Evolutionary conservation across 1,139 yeast species (phyloP), one percentile per base, ranked within the genome.

Genomic region (Magnusiomyces clavatus): DNA sequence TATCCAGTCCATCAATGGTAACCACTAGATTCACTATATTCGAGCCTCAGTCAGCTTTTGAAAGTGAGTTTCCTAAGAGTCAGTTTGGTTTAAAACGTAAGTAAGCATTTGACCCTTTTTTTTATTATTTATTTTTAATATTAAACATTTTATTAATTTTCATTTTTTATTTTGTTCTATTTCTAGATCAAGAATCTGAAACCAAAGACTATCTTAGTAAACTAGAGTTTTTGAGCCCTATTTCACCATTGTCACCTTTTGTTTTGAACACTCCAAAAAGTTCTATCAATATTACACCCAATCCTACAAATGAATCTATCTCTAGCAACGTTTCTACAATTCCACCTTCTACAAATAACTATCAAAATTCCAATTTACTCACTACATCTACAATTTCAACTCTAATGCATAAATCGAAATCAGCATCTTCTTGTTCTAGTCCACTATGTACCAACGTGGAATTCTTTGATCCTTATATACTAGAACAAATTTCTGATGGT

Each of bases 231-330:
- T 41, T 45, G 2, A 19, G 42, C 24, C 48, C 48, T 20, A 36
- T 45, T 10, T 37, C 48, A 16, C 48, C 48, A 13, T 42, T 45
- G 13, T 45, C 48, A 2, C 48, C 48, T 6, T 36, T 45, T 6
- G 16, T 29, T 20, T 12, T 45, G 12, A 36, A 34, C 35, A 13
- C 48, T 36, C 37, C 48, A 6, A 14, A 34, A 11, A 14, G n/a
- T 17, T 34, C 40, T 19, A 20, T 35, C 17, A n/a, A 37, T 3
- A 16, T 45, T 3, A 10, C 17, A 3, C 6, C 17, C 8, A 14
- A 24, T 24, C 31, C 31, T 24, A 24, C 31, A 24, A 24, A 24
- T 8, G 31, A 16, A 6, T 12, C n/a, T 16, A n/a, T 8, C 29
- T 14, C 6, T 43, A 13, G 14, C 34, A 31, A 11, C 12, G 36